Conservation (phyloP, 2,329 filamentous ascomycete species). For the Lasiodiplodia theobromae region DNA sequence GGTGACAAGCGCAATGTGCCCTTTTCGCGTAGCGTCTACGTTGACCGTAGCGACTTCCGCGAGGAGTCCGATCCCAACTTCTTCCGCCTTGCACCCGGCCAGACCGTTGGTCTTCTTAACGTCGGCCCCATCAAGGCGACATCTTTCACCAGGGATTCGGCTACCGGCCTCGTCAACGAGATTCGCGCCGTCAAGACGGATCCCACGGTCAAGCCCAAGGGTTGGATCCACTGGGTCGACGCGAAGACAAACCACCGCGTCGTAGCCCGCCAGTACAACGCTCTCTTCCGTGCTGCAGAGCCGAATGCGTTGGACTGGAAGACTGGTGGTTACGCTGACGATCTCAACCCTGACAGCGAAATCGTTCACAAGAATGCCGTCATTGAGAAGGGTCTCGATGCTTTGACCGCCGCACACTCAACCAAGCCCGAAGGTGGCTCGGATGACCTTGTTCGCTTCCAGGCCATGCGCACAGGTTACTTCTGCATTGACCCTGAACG, state of each 20-base stretch:
- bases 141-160: slow-evolving; percentile 69
- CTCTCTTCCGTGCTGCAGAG: slow-evolving; percentile 86
- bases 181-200: slow-evolving; percentile 72
- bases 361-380: slow-evolving; percentile 78
- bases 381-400: slow-evolving; percentile 82
- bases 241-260: slow-evolving; percentile 67
- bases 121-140: slow-evolving; percentile 73
- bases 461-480: slow-evolving; percentile 88
- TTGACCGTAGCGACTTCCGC: slow-evolving; percentile 81
- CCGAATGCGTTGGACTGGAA: slow-evolving; percentile 72
- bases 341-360: slow-evolving; percentile 86
- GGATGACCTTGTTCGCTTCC: slow-evolving; percentile 75
- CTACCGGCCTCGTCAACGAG: slow-evolving; percentile 69
- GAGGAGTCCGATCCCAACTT: slow-evolving; percentile 75
- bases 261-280: slow-evolving; percentile 76
- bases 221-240: slow-evolving; percentile 86
- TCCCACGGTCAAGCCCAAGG: slow-evolving; percentile 70
- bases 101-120: slow-evolving; percentile 76
- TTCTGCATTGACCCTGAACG: slow-evolving; percentile 83
- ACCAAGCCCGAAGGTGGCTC: slow-evolving; percentile 63
- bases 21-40: slow-evolving; percentile 82
- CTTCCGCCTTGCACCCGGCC: slow-evolving; percentile 78
- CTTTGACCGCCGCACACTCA: slow-evolving; percentile 76
- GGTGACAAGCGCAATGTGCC: slow-evolving; percentile 68
- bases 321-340: slow-evolving; percentile 80